Evolutionary conservation across 768 basidiomycete species (phyloP), one percentile per base, ranked within the genome.

Genomic region (Suillus bovinus): DNA sequence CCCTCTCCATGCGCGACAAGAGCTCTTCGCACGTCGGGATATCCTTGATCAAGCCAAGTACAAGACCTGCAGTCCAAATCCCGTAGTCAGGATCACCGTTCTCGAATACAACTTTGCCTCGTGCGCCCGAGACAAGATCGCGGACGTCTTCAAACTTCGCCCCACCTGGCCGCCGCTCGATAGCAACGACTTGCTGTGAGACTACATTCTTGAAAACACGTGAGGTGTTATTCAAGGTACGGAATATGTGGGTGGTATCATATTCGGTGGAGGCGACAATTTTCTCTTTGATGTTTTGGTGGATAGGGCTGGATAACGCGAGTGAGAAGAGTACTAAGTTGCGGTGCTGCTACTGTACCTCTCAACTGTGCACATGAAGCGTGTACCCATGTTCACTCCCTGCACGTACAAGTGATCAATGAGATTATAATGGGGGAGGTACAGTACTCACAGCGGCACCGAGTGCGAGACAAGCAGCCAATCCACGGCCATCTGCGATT

Each of bases 341-440:
- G 59, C 34, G n/a, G n/a, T 11, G 27, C 16, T 42, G 62, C 7
- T 34, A 13, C 68, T 74, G 54, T 69, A 88, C 85, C 88, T 86
- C 74, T 97, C 94, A 13, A 87, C 85, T 1, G 94, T 96, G 73
- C 90, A 91, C 92, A 96, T 90, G 79, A 97, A 96, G 6, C 94
- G 85, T 10, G 94, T 95, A 14, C 79, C 95, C 90, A 94, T 92
- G 70, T 95, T 96, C 14, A 90, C 81, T 49, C 94, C 95, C 88
- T 93, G 5, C 24, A 33, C 3, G 17, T 42, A 27, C 41, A 41
- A 5, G 42, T 49, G n/a, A 49, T 38, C 31, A 29, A 41, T 29
- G 31, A 7, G 5, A 22, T 31, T 24, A 34, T 31, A 17, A 60
- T 20, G 54, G n/a, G 4, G 60, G 24, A 60, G 50, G 22, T 31